These are phyloP conservation scores for Colletotrichum theobromicola DNA, from an alignment of 2,329 filamentous ascomycete genomes.

Conservation along the genomic window DNA sequence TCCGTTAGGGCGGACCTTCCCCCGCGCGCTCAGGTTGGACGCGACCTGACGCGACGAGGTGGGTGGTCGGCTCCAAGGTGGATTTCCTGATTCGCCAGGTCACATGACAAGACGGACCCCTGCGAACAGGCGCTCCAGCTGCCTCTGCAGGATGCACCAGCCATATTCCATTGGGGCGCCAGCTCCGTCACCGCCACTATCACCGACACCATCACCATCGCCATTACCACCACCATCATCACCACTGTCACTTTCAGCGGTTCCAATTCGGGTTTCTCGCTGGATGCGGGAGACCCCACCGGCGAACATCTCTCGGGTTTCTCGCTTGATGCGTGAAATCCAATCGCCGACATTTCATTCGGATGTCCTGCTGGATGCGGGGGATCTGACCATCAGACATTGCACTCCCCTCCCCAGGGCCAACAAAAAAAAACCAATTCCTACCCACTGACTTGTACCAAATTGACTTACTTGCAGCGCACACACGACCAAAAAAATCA, in stretches of 20 bases:
- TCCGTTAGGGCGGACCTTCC: background rate
- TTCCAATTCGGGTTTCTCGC: background rate
- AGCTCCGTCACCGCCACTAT: background rate
- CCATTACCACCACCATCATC: background rate
- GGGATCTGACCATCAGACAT: background rate
- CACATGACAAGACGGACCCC: background rate
- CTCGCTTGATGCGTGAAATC: background rate
- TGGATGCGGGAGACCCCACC: background rate
- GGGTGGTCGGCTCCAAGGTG: background rate
- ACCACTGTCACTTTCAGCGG: background rate
- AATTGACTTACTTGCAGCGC: background rate
- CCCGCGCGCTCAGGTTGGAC: background rate
- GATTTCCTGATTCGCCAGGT: background rate
- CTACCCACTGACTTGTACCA: background rate
- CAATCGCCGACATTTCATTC: background rate
- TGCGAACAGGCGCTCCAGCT: too few species aligned
- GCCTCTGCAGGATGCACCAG: too few species aligned
- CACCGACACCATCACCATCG: background rate
- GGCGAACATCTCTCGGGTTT: background rate
- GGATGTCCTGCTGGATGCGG: background rate
- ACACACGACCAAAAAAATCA: background rate
- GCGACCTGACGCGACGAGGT: background rate
- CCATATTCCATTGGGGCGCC: too few species aligned
- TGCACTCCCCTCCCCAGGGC: background rate
- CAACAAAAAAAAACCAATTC: background rate